Percentiles rank a stretch among this genome's conserved stretches.
Evolutionary conservation across 2,329 filamentous ascomycete species (phyloP).

Genomic region (Ceratocystis huliohia): DNA sequence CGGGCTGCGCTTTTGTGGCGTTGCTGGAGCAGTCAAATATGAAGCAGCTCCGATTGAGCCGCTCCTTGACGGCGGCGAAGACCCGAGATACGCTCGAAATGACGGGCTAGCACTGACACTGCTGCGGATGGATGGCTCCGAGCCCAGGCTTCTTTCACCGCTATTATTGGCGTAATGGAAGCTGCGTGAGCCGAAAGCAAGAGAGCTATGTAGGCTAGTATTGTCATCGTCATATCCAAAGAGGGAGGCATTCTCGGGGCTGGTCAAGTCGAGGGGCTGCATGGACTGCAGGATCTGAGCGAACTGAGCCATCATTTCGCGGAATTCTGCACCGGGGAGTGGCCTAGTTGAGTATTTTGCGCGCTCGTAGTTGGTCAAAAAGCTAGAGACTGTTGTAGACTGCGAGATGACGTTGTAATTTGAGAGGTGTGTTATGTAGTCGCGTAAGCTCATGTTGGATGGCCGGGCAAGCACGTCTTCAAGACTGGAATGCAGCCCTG

Average conservation of each 20-base stretch:
- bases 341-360: conserved; percentile 67
- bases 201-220: conserved; percentile 12
- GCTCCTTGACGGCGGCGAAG: neutral
- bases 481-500: conserved; percentile 41
- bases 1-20: neutral
- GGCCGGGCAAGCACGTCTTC: conserved; percentile 49
- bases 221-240: conserved; percentile 7
- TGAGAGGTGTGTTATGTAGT: conserved; percentile 63
- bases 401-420: conserved; percentile 47
- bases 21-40: conserved; percentile 10
- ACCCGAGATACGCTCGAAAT: neutral
- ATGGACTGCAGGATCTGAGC: conserved; percentile 68
- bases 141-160: neutral
- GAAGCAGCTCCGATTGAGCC: neutral
- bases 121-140: conserved; percentile 11
- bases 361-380: conserved; percentile 66
- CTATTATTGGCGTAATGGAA: conserved; percentile 14
- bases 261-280: conserved; percentile 45
- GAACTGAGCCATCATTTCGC: conserved; percentile 70
- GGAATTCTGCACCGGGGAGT: conserved; percentile 58
- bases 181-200: conserved; percentile 1
- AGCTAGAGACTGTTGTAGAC: conserved; percentile 33
- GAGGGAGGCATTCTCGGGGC: conserved; percentile 17
- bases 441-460: conserved; percentile 58
- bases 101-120: neutral